Evolutionary conservation across 768 basidiomycete genomes (phyloP), one percentile per base, ranked within the genome.

Genomic region (Austroboletus festivus): DNA sequence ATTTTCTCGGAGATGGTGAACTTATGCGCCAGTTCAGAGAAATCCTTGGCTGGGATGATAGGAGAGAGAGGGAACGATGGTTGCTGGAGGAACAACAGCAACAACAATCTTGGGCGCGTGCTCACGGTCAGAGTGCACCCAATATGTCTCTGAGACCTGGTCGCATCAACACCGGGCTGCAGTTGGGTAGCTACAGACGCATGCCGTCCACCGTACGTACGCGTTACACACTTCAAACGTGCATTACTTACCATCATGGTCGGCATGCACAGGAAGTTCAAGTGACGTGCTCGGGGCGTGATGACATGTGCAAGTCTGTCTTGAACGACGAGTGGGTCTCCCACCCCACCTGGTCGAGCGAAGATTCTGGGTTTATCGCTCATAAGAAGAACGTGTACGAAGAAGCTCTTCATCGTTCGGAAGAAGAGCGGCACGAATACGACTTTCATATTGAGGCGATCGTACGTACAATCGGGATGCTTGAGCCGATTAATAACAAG

Each of bases 301-400:
- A 98, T 60, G 89, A 93, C 19, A 94, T 98, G 86, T 97, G 95
- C 68, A 87, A 85, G 61, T 84, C 89, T 7, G 96, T 99, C 5
- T 73, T 99, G 44, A 99, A 99, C 62, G 96, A 99, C 63, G 91
- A 95, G 57, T 99, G 95, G 95, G 87, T 98, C 26, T 93, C 94
- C 5, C 94, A 97, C 63, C 94, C 96, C 1, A 89, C 91, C 2
- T 95, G 92, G 83, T 86, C 89, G 4, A 89, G 86, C 56, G 96
- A 99, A 65, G 94, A 95, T 55, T 84, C 92, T 1, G 92, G 89
- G 1, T 96, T 96, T 60, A 73, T 88, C 52, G 81, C 90, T 0
- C 86, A 93, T 64, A 87, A 88, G 71, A 96, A 95, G 77, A 99
- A 98, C 68, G 78, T 86, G 1, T 99, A 89, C 68, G 96, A 98